These are phyloP conservation scores for Pneumocystis wakefieldiae DNA, from an alignment of 1,139 yeast genomes.

Conservation along the genomic window DNA sequence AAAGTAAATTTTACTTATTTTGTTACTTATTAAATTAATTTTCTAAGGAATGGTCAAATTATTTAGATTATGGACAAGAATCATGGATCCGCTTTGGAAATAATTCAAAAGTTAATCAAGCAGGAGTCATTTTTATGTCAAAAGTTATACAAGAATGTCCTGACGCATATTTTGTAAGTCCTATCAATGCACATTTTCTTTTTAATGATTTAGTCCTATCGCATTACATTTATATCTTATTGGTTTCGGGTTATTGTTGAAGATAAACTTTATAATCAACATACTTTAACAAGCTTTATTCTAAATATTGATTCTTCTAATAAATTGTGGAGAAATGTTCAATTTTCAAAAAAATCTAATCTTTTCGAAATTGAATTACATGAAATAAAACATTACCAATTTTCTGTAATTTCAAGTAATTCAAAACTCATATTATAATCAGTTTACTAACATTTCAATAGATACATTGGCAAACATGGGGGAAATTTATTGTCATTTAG, in stretches of 20 bases:
- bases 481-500: background rate
- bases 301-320: background rate
- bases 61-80: slow-evolving; percentile 1
- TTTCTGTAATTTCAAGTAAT: background rate
- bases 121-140: background rate
- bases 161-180: background rate
- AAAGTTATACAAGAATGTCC: background rate
- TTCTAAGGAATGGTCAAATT: slow-evolving; percentile 1
- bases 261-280: background rate
- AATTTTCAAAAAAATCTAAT: background rate
- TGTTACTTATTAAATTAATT: background rate
- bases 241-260: slow-evolving; percentile 1
- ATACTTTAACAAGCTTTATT: background rate
- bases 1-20: background rate
- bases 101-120: background rate
- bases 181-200: background rate
- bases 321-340: background rate
- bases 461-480: background rate
- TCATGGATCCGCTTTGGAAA: slow-evolving; percentile 1
- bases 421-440: background rate
- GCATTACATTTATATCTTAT: background rate
- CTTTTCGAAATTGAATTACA: background rate
- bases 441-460: background rate
- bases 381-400: background rate
- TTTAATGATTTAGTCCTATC: background rate